Evolutionary conservation across 1,139 yeast genomes (phyloP).

Genomic region (Saccharomyces hybrid): DNA sequence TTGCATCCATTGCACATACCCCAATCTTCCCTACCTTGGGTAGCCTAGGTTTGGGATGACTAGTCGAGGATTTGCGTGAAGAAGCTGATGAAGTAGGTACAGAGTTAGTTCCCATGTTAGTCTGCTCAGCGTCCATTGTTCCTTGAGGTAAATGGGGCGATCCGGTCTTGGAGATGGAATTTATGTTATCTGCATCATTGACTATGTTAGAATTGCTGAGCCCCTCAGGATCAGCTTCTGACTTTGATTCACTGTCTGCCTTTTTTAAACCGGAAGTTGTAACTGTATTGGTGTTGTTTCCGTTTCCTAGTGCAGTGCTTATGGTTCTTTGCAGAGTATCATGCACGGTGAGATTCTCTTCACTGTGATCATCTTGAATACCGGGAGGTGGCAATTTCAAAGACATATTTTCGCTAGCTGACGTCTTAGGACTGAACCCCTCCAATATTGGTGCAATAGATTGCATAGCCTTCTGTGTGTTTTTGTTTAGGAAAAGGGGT

Average conservation of each 20-base stretch:
- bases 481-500: slow-evolving; percentile 29
- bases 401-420: slow-evolving; percentile 46
- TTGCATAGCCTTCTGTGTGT: slow-evolving; percentile 54
- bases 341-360: slow-evolving; percentile 24
- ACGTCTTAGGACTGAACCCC: slow-evolving; percentile 62
- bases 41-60: slow-evolving; percentile 37
- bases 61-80: slow-evolving; percentile 30
- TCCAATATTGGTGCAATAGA: slow-evolving; percentile 72
- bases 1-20: slow-evolving; percentile 98
- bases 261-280: background rate
- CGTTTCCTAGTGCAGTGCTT: slow-evolving; percentile 9
- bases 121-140: background rate
- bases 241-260: background rate
- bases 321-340: slow-evolving; percentile 22
- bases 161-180: background rate
- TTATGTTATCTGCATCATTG: background rate
- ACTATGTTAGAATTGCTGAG: background rate
- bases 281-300: background rate
- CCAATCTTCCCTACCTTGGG: slow-evolving; percentile 91
- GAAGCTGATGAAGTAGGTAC: slow-evolving; percentile 22
- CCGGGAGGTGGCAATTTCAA: slow-evolving; percentile 34
- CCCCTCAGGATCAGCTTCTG: background rate
- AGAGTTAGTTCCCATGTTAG: background rate
- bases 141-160: background rate
- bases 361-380: slow-evolving; percentile 15